A percentile compares a stretch with the other conserved stretches of the same genome.
Conservation (phyloP, 2,329 filamentous ascomycete genomes). For the Sclerotinia sclerotiorum region DNA sequence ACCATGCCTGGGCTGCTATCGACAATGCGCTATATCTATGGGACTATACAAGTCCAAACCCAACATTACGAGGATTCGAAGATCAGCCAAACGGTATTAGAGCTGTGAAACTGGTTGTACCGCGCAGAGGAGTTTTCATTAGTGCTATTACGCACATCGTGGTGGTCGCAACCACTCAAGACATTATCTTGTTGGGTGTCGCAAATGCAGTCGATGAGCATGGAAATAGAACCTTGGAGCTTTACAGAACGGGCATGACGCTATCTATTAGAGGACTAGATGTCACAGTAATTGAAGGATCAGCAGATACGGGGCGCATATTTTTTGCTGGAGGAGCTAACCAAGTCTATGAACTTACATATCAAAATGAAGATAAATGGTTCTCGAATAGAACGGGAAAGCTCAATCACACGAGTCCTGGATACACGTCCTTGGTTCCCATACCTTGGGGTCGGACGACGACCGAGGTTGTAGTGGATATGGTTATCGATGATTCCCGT, state of each 20-base stretch:
- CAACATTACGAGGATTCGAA: slow-evolving; percentile 88
- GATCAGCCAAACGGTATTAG: slow-evolving; percentile 86
- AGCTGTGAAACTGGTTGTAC: slow-evolving; percentile 82
- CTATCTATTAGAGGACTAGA: slow-evolving; percentile 73
- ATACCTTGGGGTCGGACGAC: slow-evolving; percentile 51
- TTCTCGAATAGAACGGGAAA: slow-evolving; percentile 86
- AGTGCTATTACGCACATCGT: slow-evolving; percentile 82
- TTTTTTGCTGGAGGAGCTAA: slow-evolving; percentile 87
- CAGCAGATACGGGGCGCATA: slow-evolving; percentile 77
- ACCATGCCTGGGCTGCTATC: slow-evolving; percentile 93
- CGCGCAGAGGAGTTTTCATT: slow-evolving; percentile 85
- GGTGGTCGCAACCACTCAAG: slow-evolving; percentile 80
- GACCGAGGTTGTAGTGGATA: slow-evolving; percentile 69
- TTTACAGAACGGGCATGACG: slow-evolving; percentile 89
- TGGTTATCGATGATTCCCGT: slow-evolving; percentile 84
- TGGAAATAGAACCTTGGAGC: slow-evolving; percentile 69
- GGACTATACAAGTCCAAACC: slow-evolving; percentile 94
- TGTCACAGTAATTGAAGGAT: slow-evolving; percentile 76
- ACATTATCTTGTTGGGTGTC: slow-evolving; percentile 88
- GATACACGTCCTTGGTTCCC: slow-evolving; percentile 63
- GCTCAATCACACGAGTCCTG: slow-evolving; percentile 79
- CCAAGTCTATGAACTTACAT: slow-evolving; percentile 90
- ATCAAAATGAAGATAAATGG: slow-evolving; percentile 97
- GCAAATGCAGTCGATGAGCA: slow-evolving; percentile 63
- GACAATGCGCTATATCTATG: slow-evolving; percentile 96